A percentile compares a stretch with the other conserved stretches of the same genome.
These are phyloP conservation scores for Linnemannia schmuckeri DNA, from an alignment of 192 early-diverging fungal genomes.

Conservation along the genomic window DNA sequence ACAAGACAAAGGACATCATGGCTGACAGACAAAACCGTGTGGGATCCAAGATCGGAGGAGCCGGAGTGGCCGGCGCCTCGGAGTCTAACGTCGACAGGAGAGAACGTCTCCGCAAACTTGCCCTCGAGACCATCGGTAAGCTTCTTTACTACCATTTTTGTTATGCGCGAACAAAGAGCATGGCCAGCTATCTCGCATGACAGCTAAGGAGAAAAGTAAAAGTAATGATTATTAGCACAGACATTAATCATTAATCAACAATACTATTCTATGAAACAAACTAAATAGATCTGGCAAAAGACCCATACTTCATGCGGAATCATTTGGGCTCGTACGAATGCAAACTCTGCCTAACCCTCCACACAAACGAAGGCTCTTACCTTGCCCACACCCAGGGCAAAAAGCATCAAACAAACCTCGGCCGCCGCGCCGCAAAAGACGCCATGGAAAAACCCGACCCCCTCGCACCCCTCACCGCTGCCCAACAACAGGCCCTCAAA, in stretches of 20 bases:
- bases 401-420: constrained; percentile 96
- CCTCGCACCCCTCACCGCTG: constrained; percentile 49
- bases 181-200: too few relatives aligned
- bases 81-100: constrained; percentile 94
- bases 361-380: constrained; percentile 95
- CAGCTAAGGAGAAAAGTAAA: too few relatives aligned
- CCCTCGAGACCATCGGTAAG: constrained; percentile 93
- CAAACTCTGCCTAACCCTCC: constrained; percentile 86
- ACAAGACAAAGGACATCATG: constrained; percentile 25
- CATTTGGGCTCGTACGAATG: constrained; percentile 87
- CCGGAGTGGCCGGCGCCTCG: constrained; percentile 84
- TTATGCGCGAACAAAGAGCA: too few relatives aligned
- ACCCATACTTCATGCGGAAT: constrained; percentile 98
- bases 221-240: background rate
- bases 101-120: constrained; percentile 94
- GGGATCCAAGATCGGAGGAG: constrained; percentile 91
- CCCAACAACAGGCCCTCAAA: constrained; percentile 60
- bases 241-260: background rate
- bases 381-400: constrained; percentile 98
- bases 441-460: constrained; percentile 73
- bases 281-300: constrained; percentile 77
- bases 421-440: constrained; percentile 89
- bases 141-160: too few relatives aligned
- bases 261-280: background rate
- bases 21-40: constrained; percentile 81